Evolutionary conservation across 148 eudicot genomes (phyloP).

Genomic region (Fallopia convolvulus): DNA sequence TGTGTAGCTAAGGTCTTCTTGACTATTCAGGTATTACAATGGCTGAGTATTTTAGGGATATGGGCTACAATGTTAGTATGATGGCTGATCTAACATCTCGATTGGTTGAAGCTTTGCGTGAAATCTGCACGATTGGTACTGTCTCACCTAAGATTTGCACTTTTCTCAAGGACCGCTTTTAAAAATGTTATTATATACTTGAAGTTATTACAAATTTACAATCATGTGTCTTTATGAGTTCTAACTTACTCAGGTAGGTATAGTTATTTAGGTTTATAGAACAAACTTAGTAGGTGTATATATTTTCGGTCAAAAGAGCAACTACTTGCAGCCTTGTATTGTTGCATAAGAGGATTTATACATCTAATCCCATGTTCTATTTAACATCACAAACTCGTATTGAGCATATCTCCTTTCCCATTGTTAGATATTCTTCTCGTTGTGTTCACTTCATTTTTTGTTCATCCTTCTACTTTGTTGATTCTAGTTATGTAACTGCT

Average conservation of each 20-base stretch:
- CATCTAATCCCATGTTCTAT: not conserved
- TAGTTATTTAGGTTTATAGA: not conserved
- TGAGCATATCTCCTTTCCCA: not conserved
- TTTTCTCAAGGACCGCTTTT: not conserved
- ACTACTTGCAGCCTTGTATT: slow-evolving; percentile 2
- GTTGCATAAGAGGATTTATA: not conserved
- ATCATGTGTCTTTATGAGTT: not conserved
- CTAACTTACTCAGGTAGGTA: not conserved
- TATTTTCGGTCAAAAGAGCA: not conserved
- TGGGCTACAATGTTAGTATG: slow-evolving; percentile 99
- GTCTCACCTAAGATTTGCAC: not conserved
- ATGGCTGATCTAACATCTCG: slow-evolving; percentile 99
- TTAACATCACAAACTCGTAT: not conserved
- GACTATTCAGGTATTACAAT: slow-evolving; percentile 72
- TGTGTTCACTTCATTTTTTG: not conserved
- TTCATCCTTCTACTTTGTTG: not conserved
- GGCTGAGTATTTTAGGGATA: slow-evolving; percentile 97
- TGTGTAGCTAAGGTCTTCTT: slow-evolving; percentile 1
- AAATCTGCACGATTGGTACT: slow-evolving; percentile 96
- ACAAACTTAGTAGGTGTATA: not conserved
- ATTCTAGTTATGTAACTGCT: no score
- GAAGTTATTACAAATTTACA: not conserved
- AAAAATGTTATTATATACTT: not conserved
- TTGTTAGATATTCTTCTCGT: not conserved
- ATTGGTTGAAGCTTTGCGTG: slow-evolving; percentile 99